phyloP scores from a whole-genome alignment of 805 yeast species.

The Candida germanica region DNA sequence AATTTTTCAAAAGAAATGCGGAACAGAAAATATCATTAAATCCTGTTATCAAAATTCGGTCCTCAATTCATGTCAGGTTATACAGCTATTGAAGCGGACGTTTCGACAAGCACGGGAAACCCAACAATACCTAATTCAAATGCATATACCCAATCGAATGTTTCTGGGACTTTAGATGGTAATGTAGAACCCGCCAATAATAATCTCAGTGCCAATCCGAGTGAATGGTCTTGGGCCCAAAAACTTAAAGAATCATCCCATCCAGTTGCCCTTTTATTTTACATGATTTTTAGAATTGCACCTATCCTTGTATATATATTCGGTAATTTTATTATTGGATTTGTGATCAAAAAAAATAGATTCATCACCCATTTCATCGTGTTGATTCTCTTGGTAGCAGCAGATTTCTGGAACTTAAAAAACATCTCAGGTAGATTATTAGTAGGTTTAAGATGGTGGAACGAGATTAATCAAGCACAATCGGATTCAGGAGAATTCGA shows the following conservation, averaged over 20 bases:
- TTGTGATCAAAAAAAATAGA: conserved; percentile 38
- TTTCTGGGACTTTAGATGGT: conserved; percentile 1
- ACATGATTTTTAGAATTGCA: conserved; percentile 56
- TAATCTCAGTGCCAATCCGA: conserved; percentile 8
- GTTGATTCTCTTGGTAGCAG: conserved; percentile 71
- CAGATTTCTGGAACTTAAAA: conserved; percentile 92
- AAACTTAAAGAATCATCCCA: conserved; percentile 68
- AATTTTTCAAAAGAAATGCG: neutral
- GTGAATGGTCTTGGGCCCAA: conserved; percentile 26
- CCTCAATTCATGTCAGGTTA: conserved; percentile 17
- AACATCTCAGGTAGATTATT: conserved; percentile 85
- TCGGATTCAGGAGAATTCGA: conserved; percentile 55
- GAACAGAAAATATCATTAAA: neutral
- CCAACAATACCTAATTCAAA: neutral
- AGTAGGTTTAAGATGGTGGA: conserved; percentile 98
- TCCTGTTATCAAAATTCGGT: no score
- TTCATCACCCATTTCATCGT: conserved; percentile 76
- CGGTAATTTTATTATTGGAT: conserved; percentile 61
- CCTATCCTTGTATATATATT: conserved; percentile 67
- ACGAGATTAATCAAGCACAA: conserved; percentile 49
- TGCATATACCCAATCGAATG: neutral
- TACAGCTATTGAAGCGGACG: conserved; percentile 31
- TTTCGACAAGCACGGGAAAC: neutral
- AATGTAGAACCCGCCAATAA: no score
- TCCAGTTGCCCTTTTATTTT: conserved; percentile 72